phyloP scores from a whole-genome alignment of 805 yeast genomes.

The Starmerella bacillaris region DNA sequence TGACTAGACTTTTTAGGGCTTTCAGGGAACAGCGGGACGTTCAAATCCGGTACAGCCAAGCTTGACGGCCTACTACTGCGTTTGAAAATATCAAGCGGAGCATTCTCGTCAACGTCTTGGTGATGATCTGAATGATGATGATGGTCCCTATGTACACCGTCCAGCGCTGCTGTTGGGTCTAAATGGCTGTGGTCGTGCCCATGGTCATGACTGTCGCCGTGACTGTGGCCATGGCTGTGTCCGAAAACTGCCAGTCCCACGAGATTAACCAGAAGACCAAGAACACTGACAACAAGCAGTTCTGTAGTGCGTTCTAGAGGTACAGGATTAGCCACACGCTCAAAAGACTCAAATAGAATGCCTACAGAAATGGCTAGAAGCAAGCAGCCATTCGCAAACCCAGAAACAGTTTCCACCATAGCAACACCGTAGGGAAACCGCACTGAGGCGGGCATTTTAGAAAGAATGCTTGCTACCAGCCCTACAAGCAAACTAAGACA shows the following conservation, averaged over 20 bases:
- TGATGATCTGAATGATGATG: not conserved
- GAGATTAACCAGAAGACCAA: slow-evolving; percentile 75
- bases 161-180: not conserved
- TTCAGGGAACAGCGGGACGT: not conserved
- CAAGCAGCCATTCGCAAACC: slow-evolving; percentile 84
- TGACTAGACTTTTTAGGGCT: not conserved
- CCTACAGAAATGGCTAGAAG: slow-evolving; percentile 78
- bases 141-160: not conserved
- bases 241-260: slow-evolving; percentile 91
- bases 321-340: slow-evolving; percentile 63
- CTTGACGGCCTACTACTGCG: not conserved
- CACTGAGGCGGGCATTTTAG: slow-evolving; percentile 43
- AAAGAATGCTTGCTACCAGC: slow-evolving; percentile 57
- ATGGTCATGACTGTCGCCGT: slow-evolving; percentile 15
- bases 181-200: slow-evolving; percentile 1
- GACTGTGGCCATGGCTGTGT: slow-evolving; percentile 32
- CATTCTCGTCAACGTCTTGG: not conserved
- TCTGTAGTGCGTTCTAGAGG: slow-evolving; percentile 64
- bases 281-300: slow-evolving; percentile 59
- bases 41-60: not conserved
- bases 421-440: slow-evolving; percentile 72
- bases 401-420: slow-evolving; percentile 79
- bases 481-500: slow-evolving; percentile 84
- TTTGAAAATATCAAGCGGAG: not conserved
- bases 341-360: slow-evolving; percentile 69